Base-by-base conservation (phyloP, 2,329 filamentous ascomycete species). In the Scytalidium sp. region DNA sequence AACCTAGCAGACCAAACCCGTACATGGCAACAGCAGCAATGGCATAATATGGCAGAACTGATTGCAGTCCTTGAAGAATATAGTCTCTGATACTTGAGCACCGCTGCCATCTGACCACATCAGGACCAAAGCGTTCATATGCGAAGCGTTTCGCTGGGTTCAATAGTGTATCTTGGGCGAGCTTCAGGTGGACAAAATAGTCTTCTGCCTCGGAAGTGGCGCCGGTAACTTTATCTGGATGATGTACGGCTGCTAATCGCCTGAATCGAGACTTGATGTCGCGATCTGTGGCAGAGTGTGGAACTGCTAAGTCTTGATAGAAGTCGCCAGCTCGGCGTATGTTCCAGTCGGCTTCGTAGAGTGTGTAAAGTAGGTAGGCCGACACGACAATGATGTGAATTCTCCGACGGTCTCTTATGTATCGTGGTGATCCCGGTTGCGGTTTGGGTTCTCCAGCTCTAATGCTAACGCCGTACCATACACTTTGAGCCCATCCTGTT, bases 321-420 rank as follows among this genome's bases (percentile, higher is more conserved):
- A 88, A 96, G 67, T 90, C 85, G 17, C 87, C 84, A 1, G 77
- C 74, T 41, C 78, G 74, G 55, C 83, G 86, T 22, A 96, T 78
- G 55, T 90, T 84, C 73, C 88, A 84, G 76, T 96, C 89, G 62
- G 90, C 87, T 72, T 97, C 93, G 73, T 92, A 94, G 61, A 97
- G 83, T 43, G 91, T 96, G 76, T 96, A 97, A 56, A 87, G 71
- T 32, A 97, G 88, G 72, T 97, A 99, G 53, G 81, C 72, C 44
- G 86, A 75, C 45, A 97, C 86, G 62, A 97, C 89, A 59, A 86
- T 75, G 64, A 93, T 86, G 67, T 94, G 85, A 66, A 97, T 93
- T 60, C 84, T 81, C 50, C 88, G 87, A 52, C 90, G 86, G 73
- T 97, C 89, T 50, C 79, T 77, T 55, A 79, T 75, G 67, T 82